A percentile compares a stretch with the other conserved stretches of the same genome.
These are phyloP conservation scores for Penicillium turbatum DNA, from an alignment of 495 filamentous ascomycete species.

Conservation along the genomic window DNA sequence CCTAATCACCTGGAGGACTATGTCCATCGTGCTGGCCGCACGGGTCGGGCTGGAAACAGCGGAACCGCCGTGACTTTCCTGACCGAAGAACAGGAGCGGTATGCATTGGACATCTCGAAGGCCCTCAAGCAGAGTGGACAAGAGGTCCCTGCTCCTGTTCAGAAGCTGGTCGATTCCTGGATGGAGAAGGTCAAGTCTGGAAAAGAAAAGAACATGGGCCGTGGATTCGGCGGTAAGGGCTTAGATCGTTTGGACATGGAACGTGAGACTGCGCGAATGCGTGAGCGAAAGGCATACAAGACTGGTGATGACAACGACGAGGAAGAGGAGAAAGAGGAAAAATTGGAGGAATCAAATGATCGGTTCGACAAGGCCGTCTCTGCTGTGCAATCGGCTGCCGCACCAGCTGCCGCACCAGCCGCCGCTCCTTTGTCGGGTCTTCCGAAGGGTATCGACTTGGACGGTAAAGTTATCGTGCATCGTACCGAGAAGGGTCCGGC, in stretches of 20 bases:
- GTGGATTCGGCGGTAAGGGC: slow-evolving; percentile 93
- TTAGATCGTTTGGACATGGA: slow-evolving; percentile 87
- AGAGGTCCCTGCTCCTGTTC: slow-evolving; percentile 66
- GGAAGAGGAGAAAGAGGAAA: slow-evolving; percentile 78
- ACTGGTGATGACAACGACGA: slow-evolving; percentile 86
- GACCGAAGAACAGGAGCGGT: slow-evolving; percentile 86
- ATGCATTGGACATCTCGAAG: slow-evolving; percentile 83
- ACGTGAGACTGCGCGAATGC: slow-evolving; percentile 74
- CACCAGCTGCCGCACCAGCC: slow-evolving; percentile 42
- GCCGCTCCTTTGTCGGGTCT: slow-evolving; percentile 44
- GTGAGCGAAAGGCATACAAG: slow-evolving; percentile 84
- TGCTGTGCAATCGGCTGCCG: slow-evolving; percentile 54
- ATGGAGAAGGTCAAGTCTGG: slow-evolving; percentile 87
- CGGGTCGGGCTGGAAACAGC: slow-evolving; percentile 89
- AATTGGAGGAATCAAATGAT: slow-evolving; percentile 60
- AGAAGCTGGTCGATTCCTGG: slow-evolving; percentile 63
- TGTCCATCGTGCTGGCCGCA: slow-evolving; percentile 91
- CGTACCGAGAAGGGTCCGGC: slow-evolving; percentile 59
- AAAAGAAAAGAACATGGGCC: slow-evolving; percentile 75
- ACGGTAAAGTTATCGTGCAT: slow-evolving; percentile 77
- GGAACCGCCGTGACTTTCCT: slow-evolving; percentile 95
- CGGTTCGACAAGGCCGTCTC: slow-evolving; percentile 62
- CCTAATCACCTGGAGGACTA: slow-evolving; percentile 98
- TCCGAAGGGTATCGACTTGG: slow-evolving; percentile 61
- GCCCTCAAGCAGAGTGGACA: slow-evolving; percentile 90